Percentiles rank a stretch among this genome's conserved stretches.
Conservation (phyloP, 139 green algal genomes). For the Desmodesmus armatus region DNA sequence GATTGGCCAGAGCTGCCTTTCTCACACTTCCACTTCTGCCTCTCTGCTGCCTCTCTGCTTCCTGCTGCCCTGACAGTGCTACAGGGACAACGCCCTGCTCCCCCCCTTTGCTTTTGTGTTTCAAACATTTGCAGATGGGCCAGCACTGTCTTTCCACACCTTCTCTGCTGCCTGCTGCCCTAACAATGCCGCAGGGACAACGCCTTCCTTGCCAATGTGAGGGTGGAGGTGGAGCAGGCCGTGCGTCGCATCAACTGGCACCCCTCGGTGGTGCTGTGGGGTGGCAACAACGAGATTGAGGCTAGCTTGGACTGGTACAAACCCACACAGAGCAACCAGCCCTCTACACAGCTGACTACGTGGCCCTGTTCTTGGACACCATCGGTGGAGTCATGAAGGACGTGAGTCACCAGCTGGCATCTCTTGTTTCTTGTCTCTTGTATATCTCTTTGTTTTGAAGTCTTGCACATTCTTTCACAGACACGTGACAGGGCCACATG, state of each 20-base stretch:
- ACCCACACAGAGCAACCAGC: slow-evolving; percentile 49
- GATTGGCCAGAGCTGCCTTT: not conserved
- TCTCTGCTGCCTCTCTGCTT: too few relatives aligned
- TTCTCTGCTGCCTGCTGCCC: not conserved
- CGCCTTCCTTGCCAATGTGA: slow-evolving; percentile 23
- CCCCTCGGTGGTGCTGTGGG: slow-evolving; percentile 74
- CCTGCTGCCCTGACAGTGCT: too few relatives aligned
- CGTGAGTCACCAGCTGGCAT: slow-evolving; percentile 5
- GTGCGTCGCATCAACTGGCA: slow-evolving; percentile 46
- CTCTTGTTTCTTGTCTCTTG: not conserved
- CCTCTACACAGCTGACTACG: slow-evolving; percentile 73
- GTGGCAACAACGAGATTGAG: slow-evolving; percentile 77
- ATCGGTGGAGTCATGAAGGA: slow-evolving; percentile 50
- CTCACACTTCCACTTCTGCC: not conserved
- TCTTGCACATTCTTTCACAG: too few relatives aligned
- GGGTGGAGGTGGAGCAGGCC: slow-evolving; percentile 39
- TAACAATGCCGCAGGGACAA: slow-evolving; percentile 5
- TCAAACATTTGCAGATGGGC: too few relatives aligned
- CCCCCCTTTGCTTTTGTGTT: too few relatives aligned
- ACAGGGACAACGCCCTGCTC: too few relatives aligned
- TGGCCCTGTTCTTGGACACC: slow-evolving; percentile 65
- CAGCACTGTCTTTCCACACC: not conserved
- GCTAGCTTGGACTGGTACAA: slow-evolving; percentile 45
- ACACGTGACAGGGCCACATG: too few relatives aligned
- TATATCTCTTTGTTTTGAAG: not conserved